Percentiles rank a stretch among this genome's conserved stretches.
Conservation (phyloP, 2,329 filamentous ascomycete genomes). For the Cryphonectria naterciae region DNA sequence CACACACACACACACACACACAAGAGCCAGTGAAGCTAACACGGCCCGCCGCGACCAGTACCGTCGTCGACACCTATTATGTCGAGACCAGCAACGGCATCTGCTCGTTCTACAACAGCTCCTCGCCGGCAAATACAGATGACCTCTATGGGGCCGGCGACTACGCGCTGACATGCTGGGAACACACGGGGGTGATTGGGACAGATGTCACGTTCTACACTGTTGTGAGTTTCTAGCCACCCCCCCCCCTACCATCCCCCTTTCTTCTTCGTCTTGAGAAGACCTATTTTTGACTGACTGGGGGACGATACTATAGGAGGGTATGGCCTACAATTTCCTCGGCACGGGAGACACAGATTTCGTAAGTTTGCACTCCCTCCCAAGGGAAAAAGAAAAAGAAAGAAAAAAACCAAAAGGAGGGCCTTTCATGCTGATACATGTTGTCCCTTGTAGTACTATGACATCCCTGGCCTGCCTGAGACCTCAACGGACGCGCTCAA, state of each 20-base stretch:
- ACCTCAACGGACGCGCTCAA: constrained; percentile 4
- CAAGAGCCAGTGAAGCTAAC: no score
- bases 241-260: background rate
- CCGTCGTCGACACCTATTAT: background rate
- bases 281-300: background rate
- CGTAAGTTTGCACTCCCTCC: background rate
- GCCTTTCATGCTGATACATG: background rate
- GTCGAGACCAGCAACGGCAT: constrained; percentile 16
- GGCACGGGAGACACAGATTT: constrained; percentile 19
- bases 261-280: background rate
- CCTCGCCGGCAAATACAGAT: constrained; percentile 19
- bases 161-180: constrained; percentile 24
- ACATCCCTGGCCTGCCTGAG: constrained; percentile 17
- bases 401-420: background rate
- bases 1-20: no score
- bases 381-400: no score
- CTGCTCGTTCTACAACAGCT: constrained; percentile 24
- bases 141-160: constrained; percentile 12
- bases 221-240: constrained; percentile 8
- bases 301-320: background rate
- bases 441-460: constrained; percentile 16
- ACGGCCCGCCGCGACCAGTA: background rate
- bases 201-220: constrained; percentile 21
- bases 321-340: constrained; percentile 19
- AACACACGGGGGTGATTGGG: constrained; percentile 3